These are phyloP conservation scores for Acanthamoeba castellanii DNA, from an alignment of 208 protist genomes.

Conservation along the genomic window DNA sequence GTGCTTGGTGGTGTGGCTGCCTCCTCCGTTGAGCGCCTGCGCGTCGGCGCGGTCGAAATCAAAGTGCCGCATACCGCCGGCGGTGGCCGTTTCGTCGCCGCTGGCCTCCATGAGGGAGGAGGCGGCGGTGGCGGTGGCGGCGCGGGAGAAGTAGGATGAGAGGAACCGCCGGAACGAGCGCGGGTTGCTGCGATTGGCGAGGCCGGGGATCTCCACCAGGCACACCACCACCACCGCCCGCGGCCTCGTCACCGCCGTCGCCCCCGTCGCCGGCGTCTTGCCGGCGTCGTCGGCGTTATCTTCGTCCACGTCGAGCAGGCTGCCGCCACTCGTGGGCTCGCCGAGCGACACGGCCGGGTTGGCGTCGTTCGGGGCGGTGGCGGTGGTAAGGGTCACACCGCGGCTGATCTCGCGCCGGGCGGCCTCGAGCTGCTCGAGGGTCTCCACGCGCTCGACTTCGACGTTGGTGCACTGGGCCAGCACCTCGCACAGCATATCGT, in stretches of 20 bases:
- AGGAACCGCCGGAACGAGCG: slow-evolving; percentile 15
- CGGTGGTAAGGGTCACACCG: background rate
- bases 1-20: background rate
- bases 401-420: background rate
- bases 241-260: background rate
- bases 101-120: too few relatives aligned
- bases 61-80: background rate
- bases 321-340: too few relatives aligned
- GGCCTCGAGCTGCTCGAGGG: background rate
- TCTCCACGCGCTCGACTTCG: slow-evolving; percentile 15
- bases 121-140: background rate
- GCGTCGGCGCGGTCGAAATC: background rate
- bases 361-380: too few relatives aligned
- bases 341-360: background rate
- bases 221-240: background rate
- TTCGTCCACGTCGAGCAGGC: too few relatives aligned
- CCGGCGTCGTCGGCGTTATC: too few relatives aligned
- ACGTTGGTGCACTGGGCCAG: slow-evolving; percentile 30
- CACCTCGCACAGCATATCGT: background rate
- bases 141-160: background rate
- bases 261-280: too few relatives aligned
- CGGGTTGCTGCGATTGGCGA: background rate
- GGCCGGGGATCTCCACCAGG: background rate
- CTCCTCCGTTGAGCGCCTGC: background rate
- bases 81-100: background rate